Evolutionary conservation across 495 filamentous ascomycete species (phyloP).

Genomic region (Aspergillus sparsus): DNA sequence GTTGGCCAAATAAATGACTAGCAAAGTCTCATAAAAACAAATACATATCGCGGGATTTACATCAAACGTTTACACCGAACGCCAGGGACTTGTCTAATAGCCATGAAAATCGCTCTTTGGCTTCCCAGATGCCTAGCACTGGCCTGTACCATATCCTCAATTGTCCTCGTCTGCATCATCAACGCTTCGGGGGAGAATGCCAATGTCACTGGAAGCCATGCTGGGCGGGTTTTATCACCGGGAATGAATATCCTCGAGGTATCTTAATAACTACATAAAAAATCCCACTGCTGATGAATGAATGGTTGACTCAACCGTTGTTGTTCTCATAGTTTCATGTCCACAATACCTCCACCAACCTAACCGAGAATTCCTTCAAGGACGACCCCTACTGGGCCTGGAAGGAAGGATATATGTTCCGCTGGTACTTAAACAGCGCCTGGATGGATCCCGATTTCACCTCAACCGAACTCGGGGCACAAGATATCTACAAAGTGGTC

Average conservation of each 20-base stretch:
- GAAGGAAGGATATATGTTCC: background rate
- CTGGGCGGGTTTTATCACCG: background rate
- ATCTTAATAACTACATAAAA: background rate
- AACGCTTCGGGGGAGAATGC: background rate
- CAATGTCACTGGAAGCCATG: background rate
- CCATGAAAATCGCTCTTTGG: background rate
- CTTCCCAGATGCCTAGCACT: background rate
- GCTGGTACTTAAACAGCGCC: background rate
- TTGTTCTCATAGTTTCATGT: background rate
- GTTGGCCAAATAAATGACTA: background rate
- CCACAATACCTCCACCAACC: background rate
- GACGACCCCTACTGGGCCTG: constrained; percentile 4
- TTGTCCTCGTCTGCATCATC: constrained; percentile 3
- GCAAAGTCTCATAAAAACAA: background rate
- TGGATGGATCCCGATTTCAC: constrained; percentile 1
- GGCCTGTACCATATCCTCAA: background rate
- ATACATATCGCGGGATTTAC: background rate
- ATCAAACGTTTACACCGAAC: background rate
- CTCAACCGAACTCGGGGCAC: background rate
- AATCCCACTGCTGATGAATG: background rate
- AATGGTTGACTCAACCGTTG: background rate
- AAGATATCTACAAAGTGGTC: background rate
- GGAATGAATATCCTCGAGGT: constrained; percentile 1
- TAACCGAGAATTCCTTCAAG: background rate
- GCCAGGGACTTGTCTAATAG: no score